Evolutionary conservation across 2,329 filamentous ascomycete genomes (phyloP), one percentile per base, ranked within the genome.

Genomic region (Delphinella strobiligena): DNA sequence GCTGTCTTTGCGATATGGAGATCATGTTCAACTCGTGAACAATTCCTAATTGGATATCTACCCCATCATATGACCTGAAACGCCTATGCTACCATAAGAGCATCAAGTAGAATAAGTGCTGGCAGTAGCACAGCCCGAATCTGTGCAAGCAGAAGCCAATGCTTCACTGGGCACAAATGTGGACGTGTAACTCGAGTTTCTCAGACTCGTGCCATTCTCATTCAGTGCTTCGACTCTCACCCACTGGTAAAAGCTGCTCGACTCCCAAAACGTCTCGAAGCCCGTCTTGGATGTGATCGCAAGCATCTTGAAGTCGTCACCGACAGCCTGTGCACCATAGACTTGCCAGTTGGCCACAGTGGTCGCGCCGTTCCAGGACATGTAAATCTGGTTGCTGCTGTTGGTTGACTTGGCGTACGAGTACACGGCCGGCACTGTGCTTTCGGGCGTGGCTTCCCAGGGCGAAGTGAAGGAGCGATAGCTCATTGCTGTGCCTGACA

Each of bases 381-480:
- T 68, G 50, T 71, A 75, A 5, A 66, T 48, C 2, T 56, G 50
- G 8, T 45, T 56, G 0, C 53, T 51, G 1, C 51, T 37, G 4
- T 32, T 45, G 4, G 29, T 36, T 30, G 18, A 51, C 40, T 5
- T 48, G 22, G 14, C 55, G n/a, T 63, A 55, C 0, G 59, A 55
- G 38, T 50, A 53, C 15, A 55, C 47, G 5, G 50, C 50, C 0
- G 69, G 68, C 2, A 55, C 50, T 1, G 49, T 50, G 37, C 45
- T 45, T 14, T 41, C 65, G 2, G 61, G 58, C 61, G 70, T 75
- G 36, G 61, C 52, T 2, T 45, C 39, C 48, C 48, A 52, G 17
- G 45, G 39, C 38, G 60, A 63, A 47, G 66, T 68, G 49, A 67
- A 71, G 3, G 62, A 63, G 22, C 71, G 65, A 47, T 76, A 76